Conservation (phyloP, 2,329 filamentous ascomycete species). For the Aspergillus texensis region DNA sequence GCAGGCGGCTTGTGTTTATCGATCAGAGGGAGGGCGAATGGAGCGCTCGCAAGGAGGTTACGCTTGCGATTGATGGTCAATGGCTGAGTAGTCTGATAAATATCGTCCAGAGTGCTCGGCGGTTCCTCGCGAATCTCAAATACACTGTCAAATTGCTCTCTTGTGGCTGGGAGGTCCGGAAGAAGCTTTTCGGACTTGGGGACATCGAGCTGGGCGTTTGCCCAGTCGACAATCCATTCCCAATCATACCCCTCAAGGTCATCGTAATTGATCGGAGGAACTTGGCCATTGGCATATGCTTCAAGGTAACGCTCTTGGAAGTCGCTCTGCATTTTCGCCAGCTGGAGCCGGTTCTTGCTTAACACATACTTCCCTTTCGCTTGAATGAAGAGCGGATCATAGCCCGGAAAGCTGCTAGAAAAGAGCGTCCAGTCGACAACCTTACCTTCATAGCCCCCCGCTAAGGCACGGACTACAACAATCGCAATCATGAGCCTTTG, state of each 20-base stretch:
- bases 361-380: slow-evolving; percentile 42
- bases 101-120: slow-evolving; percentile 34
- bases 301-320: slow-evolving; percentile 51
- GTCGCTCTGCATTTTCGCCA: slow-evolving; percentile 49
- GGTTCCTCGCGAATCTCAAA: slow-evolving; percentile 46
- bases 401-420: slow-evolving; percentile 42
- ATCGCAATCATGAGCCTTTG: slow-evolving; percentile 47
- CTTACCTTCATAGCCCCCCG: slow-evolving; percentile 47
- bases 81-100: slow-evolving; percentile 35
- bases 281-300: slow-evolving; percentile 46
- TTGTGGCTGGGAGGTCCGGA: slow-evolving; percentile 47
- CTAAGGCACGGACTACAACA: slow-evolving; percentile 47
- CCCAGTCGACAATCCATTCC: slow-evolving; percentile 51
- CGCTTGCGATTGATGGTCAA: slow-evolving; percentile 40
- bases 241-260: slow-evolving; percentile 50
- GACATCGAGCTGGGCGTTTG: slow-evolving; percentile 43
- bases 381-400: slow-evolving; percentile 41
- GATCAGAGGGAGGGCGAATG: slow-evolving; percentile 37
- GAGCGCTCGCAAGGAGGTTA: slow-evolving; percentile 33
- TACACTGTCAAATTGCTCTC: slow-evolving; percentile 43
- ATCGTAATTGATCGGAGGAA: slow-evolving; percentile 49
- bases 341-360: slow-evolving; percentile 40
- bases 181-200: slow-evolving; percentile 41
- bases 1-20: slow-evolving; percentile 10
- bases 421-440: slow-evolving; percentile 51